A percentile compares a stretch with the other conserved stretches of the same genome.
These are phyloP conservation scores for Talaromyces proteolyticus DNA, from an alignment of 495 filamentous ascomycete species.

Conservation along the genomic window DNA sequence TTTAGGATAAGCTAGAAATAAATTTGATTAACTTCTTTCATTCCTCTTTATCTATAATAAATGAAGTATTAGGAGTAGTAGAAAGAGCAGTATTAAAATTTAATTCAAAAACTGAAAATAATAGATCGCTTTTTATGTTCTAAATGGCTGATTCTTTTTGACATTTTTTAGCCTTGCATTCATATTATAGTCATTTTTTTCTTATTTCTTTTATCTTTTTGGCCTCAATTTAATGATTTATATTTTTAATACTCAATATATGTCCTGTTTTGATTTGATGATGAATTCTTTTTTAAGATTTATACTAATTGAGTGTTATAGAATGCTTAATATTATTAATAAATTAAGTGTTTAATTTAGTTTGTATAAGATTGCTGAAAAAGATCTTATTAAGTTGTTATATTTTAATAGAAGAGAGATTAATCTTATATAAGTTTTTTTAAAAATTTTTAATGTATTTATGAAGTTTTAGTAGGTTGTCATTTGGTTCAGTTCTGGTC, in stretches of 20 bases:
- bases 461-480: too few species aligned
- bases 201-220: not conserved
- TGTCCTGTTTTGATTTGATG: not conserved
- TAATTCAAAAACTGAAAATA: not conserved
- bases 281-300: not conserved
- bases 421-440: not conserved
- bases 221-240: not conserved
- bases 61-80: not conserved
- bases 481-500: too few species aligned
- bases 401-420: not conserved
- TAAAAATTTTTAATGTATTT: not conserved
- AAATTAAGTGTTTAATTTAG: not conserved
- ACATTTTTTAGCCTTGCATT: not conserved
- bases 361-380: not conserved
- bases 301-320: not conserved
- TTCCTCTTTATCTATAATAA: not conserved
- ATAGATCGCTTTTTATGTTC: not conserved
- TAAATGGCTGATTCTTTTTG: not conserved
- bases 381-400: not conserved
- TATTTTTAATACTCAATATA: not conserved
- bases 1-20: not conserved
- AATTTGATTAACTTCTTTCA: not conserved
- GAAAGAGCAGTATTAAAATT: not conserved
- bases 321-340: not conserved
- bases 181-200: not conserved